Evolutionary conservation across 2,329 filamentous ascomycete genomes (phyloP).

Genomic region (Epicoccum nigrum): DNA sequence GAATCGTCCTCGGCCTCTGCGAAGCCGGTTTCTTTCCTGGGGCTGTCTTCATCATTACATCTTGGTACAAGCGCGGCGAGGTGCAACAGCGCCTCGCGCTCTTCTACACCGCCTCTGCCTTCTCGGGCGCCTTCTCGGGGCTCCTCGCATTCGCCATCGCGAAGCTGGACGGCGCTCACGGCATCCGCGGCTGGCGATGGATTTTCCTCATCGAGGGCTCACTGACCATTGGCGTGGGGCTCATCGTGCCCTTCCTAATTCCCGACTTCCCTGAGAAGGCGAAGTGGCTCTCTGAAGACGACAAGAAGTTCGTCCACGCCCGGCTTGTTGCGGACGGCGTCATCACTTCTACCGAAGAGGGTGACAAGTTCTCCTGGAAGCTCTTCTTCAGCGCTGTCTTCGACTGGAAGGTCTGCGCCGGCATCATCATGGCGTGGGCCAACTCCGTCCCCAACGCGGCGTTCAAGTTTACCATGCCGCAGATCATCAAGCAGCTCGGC

Average conservation of each 20-base stretch:
- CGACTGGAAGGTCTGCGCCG: constrained; percentile 11
- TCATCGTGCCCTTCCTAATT: background rate
- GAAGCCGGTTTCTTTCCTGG: background rate
- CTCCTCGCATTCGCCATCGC: background rate
- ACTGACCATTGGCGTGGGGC: background rate
- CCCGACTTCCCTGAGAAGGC: background rate
- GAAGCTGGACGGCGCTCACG: background rate
- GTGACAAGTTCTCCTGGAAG: too few relatives aligned
- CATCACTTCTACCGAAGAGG: too few relatives aligned
- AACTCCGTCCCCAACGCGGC: constrained; percentile 44
- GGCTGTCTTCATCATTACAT: background rate
- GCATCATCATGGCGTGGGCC: constrained; percentile 2
- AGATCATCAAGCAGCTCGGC: constrained; percentile 75
- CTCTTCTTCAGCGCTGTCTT: constrained; percentile 1
- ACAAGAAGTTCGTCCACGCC: too few relatives aligned
- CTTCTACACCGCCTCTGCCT: background rate
- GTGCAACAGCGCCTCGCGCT: background rate
- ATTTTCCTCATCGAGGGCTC: background rate
- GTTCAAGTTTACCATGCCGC: constrained; percentile 76
- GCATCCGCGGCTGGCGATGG: background rate
- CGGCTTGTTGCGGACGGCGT: too few relatives aligned
- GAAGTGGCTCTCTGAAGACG: too few relatives aligned
- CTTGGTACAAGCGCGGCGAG: background rate
- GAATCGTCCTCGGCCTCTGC: background rate
- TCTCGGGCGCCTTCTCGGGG: background rate